phyloP scores from a whole-genome alignment of 2,329 filamentous ascomycete species.

The Juglanconis juglandina region DNA sequence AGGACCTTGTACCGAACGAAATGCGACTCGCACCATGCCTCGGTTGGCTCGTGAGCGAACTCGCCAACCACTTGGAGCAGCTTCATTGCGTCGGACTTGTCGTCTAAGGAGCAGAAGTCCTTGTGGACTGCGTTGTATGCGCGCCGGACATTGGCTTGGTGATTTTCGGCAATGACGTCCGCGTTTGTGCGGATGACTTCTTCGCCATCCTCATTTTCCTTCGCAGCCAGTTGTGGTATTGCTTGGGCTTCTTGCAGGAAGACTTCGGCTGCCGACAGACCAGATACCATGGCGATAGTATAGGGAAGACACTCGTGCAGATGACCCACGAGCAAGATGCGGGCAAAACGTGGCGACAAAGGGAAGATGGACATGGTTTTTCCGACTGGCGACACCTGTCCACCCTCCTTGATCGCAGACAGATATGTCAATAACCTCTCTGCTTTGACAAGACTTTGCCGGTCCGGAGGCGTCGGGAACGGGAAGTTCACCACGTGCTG shows the following conservation, averaged over 20 bases:
- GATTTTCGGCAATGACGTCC: constrained; percentile 69
- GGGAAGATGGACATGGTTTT: constrained; percentile 84
- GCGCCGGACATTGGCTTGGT: constrained; percentile 60
- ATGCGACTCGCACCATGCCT: constrained; percentile 74
- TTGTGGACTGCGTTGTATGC: constrained; percentile 69
- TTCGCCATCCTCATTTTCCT: constrained; percentile 41
- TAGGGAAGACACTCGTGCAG: constrained; percentile 79
- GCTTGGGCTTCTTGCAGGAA: constrained; percentile 81
- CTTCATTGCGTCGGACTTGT: constrained; percentile 84
- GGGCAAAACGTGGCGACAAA: constrained; percentile 82
- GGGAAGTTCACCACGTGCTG: constrained; percentile 91
- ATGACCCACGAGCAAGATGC: constrained; percentile 86
- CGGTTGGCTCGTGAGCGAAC: constrained; percentile 70
- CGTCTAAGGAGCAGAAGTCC: constrained; percentile 76
- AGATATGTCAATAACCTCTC: constrained; percentile 85
- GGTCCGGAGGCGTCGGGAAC: constrained; percentile 86
- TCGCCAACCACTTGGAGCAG: constrained; percentile 84
- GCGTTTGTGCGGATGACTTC: constrained; percentile 56
- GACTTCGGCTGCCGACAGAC: constrained; percentile 81
- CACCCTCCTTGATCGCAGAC: constrained; percentile 69
- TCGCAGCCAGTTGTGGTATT: constrained; percentile 53
- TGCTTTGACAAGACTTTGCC: constrained; percentile 71
- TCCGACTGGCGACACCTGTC: constrained; percentile 75
- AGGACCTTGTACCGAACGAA: constrained; percentile 87
- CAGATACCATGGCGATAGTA: constrained; percentile 83